A percentile compares a stretch with the other conserved stretches of the same genome.
Evolutionary conservation across 768 basidiomycete genomes (phyloP).

Genomic region (Cystobasidium onofrii): DNA sequence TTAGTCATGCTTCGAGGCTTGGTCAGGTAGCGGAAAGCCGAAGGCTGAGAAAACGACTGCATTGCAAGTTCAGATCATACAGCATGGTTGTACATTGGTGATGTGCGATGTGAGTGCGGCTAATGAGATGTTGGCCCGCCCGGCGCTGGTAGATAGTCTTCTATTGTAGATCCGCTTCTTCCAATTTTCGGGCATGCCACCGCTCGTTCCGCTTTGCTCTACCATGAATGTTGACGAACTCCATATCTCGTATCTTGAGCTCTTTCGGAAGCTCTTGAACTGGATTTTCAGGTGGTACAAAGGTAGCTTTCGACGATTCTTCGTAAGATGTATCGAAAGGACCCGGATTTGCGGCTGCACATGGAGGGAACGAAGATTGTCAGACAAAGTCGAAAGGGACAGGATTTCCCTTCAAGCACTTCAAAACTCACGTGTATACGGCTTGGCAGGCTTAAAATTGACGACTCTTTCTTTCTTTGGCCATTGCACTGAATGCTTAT

Average conservation of each 20-base stretch:
- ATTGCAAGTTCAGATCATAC: too few relatives aligned
- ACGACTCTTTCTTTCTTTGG: background rate
- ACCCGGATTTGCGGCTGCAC: background rate
- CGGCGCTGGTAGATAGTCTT: too few relatives aligned
- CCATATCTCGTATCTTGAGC: slow-evolving; percentile 13
- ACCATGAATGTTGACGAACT: slow-evolving; percentile 12
- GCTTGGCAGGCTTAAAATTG: background rate
- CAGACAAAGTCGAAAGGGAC: too few relatives aligned
- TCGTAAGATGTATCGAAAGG: slow-evolving; percentile 12
- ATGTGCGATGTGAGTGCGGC: too few relatives aligned
- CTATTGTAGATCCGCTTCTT: background rate
- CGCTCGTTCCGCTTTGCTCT: background rate
- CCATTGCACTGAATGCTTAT: slow-evolving; percentile 4
- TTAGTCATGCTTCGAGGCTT: too few relatives aligned
- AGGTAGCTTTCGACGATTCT: background rate
- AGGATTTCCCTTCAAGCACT: too few relatives aligned
- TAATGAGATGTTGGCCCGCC: too few relatives aligned
- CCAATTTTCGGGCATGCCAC: slow-evolving; percentile 3
- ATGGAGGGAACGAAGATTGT: too few relatives aligned
- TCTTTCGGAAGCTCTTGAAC: background rate
- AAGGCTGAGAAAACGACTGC: too few relatives aligned
- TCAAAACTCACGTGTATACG: slow-evolving; percentile 3
- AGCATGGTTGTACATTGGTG: too few relatives aligned
- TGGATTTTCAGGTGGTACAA: background rate
- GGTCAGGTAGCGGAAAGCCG: too few relatives aligned